A percentile compares a stretch with the other conserved stretches of the same genome.
phyloP scores from a whole-genome alignment of 768 basidiomycete species.

The Lactarius evosmus region DNA sequence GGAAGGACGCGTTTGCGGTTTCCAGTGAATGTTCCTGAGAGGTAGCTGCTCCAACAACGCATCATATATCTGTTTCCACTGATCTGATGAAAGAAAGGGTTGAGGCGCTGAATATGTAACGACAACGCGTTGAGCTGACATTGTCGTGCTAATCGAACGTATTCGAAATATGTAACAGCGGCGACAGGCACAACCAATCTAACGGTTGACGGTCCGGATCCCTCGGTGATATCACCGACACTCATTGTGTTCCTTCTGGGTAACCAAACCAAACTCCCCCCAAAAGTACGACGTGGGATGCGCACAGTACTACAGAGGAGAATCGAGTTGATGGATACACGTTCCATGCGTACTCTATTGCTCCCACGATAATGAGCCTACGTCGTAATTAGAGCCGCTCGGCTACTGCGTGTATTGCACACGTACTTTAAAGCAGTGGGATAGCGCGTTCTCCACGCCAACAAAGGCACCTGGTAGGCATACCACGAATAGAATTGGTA shows the following conservation, averaged over 20 bases:
- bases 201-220: neutral
- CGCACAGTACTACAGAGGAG: conserved; percentile 57
- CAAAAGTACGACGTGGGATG: conserved; percentile 50
- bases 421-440: conserved; percentile 60
- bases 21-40: conserved; percentile 92
- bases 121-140: conserved; percentile 52
- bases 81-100: conserved; percentile 62
- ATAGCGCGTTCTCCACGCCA: conserved; percentile 71
- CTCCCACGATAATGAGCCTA: conserved; percentile 58
- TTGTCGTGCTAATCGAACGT: conserved; percentile 10
- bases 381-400: conserved; percentile 12
- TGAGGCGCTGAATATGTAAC: conserved; percentile 67
- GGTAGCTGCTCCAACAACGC: conserved; percentile 74
- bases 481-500: conserved; percentile 99
- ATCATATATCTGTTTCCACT: conserved; percentile 66
- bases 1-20: conserved; percentile 62
- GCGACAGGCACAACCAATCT: neutral
- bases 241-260: conserved; percentile 12
- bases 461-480: conserved; percentile 81
- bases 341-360: conserved; percentile 86
- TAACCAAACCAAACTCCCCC: conserved; percentile 54
- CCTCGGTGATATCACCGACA: neutral
- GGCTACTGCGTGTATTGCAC: conserved; percentile 30
- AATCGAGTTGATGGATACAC: conserved; percentile 73
- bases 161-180: neutral